Evolutionary conservation across 1,139 yeast genomes (phyloP), one percentile per base, ranked within the genome.

Genomic region (Keqinozyma sinolaborantium): DNA sequence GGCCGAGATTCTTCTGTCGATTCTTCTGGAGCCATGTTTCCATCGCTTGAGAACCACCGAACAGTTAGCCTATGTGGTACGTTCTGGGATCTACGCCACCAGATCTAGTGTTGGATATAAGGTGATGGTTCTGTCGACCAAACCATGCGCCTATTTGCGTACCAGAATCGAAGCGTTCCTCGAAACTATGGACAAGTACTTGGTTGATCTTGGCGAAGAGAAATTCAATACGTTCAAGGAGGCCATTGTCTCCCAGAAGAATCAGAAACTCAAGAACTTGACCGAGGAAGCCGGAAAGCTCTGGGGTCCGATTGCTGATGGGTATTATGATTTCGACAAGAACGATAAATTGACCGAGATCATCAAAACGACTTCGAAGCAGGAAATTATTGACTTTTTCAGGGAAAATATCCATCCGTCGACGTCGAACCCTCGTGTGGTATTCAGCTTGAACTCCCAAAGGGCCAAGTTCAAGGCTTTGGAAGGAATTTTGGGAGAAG

Each of bases 11-110:
- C 57, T 87, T 30, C 74, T 83, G 0, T 88, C 85, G 34, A 70
- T 88, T 39, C 66, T 83, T 30, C 77, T 75, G 40, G 97, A 90
- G 52, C 97, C 97, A 2, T 84, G 90, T 33, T 92, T 92, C 56
- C 82, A 86, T 53, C 86, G 84, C 42, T 70, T 92, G 35, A 73
- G 98, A 56, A 92, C 98, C 3, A 82, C 86, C 47, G 98, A 92
- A 58, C 97, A 92, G 43, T 54, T 82, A 30, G 87, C 85, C 0
- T 80, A 80, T 51, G 88, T 92, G 38, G 98, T 92, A 0, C 87
- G 85, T 53, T 80, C 94, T 24, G 86, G 95, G 2, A 60, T 74
- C 21, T 66, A 82, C 40, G 68, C 71, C 35, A 76, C 87, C 1
- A 73, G 95, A 50, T 82, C 94, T 8, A 74, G 88, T 2, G 68